Evolutionary conservation across 2,329 filamentous ascomycete genomes (phyloP), one percentile per base, ranked within the genome.

Genomic region (Colletotrichum simmondsii): DNA sequence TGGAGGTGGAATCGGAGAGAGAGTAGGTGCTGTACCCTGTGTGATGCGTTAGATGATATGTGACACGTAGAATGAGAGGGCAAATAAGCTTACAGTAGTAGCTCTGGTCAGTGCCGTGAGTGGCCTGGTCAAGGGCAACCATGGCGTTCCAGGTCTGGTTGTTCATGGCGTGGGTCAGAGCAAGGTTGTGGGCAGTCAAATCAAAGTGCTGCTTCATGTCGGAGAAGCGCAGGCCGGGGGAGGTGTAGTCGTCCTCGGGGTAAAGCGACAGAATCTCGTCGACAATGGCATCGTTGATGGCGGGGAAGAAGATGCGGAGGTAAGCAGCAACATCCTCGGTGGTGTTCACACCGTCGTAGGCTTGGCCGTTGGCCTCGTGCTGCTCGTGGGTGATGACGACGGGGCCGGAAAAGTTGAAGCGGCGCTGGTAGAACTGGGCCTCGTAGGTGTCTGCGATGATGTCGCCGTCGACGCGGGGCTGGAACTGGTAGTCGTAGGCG

Each of bases 341-440:
- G 0, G 83, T 86, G 5, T 78, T 80, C 59, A 89, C 85, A 53
- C 82, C 82, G 37, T 83, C 81, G 3, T 74, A 72, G 14, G 80
- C 76, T 5, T 84, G 86, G 80, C 90, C 87, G 75, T 89, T 85
- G 5, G 86, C 86, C 71, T 87, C 88, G 77, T 87, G 76, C 14
- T 75, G 73, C 10, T 76, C 68, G 67, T 78, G 74, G 30, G 76
- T 66, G 7, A 71, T 65, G 24, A 74, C 65, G 30, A 67, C 65
- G 42, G 65, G 56, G 71, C 65, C 65, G 56, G 56, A 52, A 30
- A 67, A 67, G 65, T 84, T 81, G 56, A 83, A 77, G 19, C 76
- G 75, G 6, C 78, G 77, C 10, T 75, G 53, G 26, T 78, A 75
- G 2, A 84, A 75, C 35, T 81, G 79, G 8, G 71, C 68, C 1